phyloP scores from a whole-genome alignment of 2,329 filamentous ascomycete species.

The Colletotrichum aenigma region DNA sequence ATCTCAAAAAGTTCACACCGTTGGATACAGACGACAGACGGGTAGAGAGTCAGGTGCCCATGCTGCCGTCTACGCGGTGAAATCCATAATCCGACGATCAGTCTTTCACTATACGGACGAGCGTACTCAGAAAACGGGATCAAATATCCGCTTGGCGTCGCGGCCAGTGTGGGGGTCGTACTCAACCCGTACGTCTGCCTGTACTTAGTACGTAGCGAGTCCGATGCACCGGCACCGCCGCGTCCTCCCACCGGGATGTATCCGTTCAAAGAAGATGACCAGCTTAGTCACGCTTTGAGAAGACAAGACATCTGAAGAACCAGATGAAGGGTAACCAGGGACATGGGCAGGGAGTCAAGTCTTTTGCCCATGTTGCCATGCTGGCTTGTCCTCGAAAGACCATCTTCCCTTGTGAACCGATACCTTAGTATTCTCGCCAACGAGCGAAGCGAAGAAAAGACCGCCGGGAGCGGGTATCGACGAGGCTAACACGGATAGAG shows the following conservation, averaged over 20 bases:
- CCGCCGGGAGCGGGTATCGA: background rate
- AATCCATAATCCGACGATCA: background rate
- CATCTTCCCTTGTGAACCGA: background rate
- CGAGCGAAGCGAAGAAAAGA: background rate
- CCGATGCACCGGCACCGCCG: background rate
- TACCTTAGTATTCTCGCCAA: background rate
- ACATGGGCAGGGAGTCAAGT: background rate
- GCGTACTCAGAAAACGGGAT: background rate
- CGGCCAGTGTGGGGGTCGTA: background rate
- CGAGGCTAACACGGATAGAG: background rate
- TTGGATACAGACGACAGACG: background rate
- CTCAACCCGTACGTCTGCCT: background rate
- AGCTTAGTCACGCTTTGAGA: background rate
- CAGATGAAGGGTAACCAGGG: background rate
- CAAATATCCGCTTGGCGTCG: background rate
- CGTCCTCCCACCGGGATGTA: background rate
- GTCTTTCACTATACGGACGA: background rate
- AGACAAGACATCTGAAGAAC: background rate
- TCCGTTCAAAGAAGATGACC: background rate
- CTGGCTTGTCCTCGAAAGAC: background rate
- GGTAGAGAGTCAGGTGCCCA: background rate
- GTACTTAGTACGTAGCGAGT: background rate
- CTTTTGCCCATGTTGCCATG: background rate
- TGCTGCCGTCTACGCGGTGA: background rate
- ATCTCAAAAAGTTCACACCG: background rate